Conservation (phyloP, 768 basidiomycete species). For the Agrocybe pediades region DNA sequence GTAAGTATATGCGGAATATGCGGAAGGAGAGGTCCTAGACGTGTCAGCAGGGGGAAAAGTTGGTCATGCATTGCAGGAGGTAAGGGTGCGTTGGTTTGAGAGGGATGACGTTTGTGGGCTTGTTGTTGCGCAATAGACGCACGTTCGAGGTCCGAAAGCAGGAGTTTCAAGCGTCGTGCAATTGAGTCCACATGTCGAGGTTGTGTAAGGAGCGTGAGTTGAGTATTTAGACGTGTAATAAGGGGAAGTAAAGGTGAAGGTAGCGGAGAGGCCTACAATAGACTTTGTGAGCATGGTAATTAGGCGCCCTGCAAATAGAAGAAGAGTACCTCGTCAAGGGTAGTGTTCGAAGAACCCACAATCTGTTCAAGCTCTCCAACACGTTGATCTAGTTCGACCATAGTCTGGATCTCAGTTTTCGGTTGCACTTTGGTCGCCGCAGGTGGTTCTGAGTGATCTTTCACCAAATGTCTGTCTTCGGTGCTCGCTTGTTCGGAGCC, state of each 20-base stretch:
- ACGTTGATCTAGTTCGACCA: slow-evolving; percentile 81
- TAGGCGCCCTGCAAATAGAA: too few relatives aligned
- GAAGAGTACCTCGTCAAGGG: slow-evolving; percentile 86
- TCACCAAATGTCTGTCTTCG: slow-evolving; percentile 16
- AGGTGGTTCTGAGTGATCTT: slow-evolving; percentile 9
- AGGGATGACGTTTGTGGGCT: slow-evolving; percentile 44
- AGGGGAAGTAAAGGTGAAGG: slow-evolving; percentile 83
- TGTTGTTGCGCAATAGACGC: slow-evolving; percentile 56
- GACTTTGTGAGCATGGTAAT: neutral
- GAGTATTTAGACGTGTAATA: slow-evolving; percentile 79
- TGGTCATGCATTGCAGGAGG: slow-evolving; percentile 48
- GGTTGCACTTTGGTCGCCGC: slow-evolving; percentile 19
- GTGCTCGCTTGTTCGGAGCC: slow-evolving; percentile 17
- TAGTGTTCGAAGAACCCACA: slow-evolving; percentile 78
- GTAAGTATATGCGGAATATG: slow-evolving; percentile 90
- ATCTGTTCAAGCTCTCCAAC: slow-evolving; percentile 82
- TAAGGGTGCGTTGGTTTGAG: slow-evolving; percentile 34
- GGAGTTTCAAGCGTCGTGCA: slow-evolving; percentile 88
- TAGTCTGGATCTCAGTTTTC: slow-evolving; percentile 43
- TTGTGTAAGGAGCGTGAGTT: slow-evolving; percentile 87
- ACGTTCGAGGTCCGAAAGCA: slow-evolving; percentile 91
- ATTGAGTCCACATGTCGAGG: slow-evolving; percentile 96
- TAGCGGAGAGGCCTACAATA: slow-evolving; percentile 61
- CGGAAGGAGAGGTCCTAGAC: slow-evolving; percentile 72
- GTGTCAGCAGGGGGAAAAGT: slow-evolving; percentile 66